Percentiles rank a stretch among this genome's conserved stretches.
These are phyloP conservation scores for Schizonepeta tenuifolia DNA, from an alignment of 257 asterid species.

Conservation along the genomic window DNA sequence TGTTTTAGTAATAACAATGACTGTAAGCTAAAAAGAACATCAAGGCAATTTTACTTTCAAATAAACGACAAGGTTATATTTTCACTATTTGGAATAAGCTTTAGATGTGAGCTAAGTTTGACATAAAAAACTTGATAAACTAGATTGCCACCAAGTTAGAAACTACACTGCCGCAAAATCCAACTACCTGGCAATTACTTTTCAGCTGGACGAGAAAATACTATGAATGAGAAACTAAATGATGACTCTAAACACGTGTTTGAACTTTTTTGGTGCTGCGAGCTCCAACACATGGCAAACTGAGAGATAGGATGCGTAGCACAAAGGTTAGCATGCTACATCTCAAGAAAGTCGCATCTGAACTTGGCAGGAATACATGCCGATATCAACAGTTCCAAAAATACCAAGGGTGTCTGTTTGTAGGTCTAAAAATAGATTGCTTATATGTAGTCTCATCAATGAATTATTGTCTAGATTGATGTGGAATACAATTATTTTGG, in stretches of 20 bases:
- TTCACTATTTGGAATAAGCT: background rate
- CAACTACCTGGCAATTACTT: background rate
- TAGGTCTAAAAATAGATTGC: conserved; percentile 10
- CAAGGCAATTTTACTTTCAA: conserved; percentile 13
- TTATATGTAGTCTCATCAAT: background rate
- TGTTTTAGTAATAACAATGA: background rate
- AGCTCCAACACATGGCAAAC: background rate
- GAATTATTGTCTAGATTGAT: background rate
- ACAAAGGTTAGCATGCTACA: background rate
- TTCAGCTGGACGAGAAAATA: background rate
- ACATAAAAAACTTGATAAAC: background rate
- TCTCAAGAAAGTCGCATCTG: background rate
- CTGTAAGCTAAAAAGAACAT: background rate
- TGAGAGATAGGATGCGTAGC: background rate
- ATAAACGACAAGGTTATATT: background rate
- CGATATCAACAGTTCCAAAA: background rate
- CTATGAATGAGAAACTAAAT: background rate
- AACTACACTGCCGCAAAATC: background rate
- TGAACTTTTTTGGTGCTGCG: background rate
- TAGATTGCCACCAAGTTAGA: background rate
- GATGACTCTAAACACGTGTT: background rate
- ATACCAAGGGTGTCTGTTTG: background rate
- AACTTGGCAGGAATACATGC: background rate
- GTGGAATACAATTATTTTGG: background rate
- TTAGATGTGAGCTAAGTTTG: background rate